Evolutionary conservation across 164 flowering plant genomes (phyloP).

Genomic region (Magnolia changhungtana): DNA sequence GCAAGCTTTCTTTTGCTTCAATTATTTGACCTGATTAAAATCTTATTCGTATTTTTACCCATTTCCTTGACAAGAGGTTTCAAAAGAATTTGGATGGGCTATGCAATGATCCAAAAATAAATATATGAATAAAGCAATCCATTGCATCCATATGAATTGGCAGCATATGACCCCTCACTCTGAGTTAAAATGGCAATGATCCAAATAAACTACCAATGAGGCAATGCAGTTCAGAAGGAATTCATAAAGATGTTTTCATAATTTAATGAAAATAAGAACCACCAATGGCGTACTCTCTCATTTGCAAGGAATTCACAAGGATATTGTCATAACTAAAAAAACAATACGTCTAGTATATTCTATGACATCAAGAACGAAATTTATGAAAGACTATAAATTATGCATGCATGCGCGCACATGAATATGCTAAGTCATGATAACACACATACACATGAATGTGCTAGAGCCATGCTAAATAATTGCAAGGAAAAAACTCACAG

Average conservation of each 20-base stretch:
- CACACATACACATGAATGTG: not conserved
- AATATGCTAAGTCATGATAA: no score
- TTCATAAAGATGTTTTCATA: not conserved
- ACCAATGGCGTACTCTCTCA: not conserved
- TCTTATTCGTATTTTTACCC: no score
- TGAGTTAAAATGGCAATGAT: not conserved
- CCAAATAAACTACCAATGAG: not conserved
- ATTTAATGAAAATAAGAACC: not conserved
- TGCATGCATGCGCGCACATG: no score
- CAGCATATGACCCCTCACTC: no score
- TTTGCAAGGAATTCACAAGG: not conserved
- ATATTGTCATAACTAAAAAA: not conserved
- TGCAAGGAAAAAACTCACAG: conserved; percentile 44
- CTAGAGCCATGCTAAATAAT: not conserved
- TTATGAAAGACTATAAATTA: no score
- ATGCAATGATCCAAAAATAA: not conserved
- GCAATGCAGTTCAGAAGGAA: not conserved
- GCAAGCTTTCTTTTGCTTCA: no score
- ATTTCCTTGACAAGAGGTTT: no score
- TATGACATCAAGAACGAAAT: not conserved
- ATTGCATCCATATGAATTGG: not conserved
- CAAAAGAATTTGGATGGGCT: no score
- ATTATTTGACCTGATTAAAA: no score
- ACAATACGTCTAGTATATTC: not conserved
- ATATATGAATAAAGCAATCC: not conserved